Evolutionary conservation across 495 filamentous ascomycete species (phyloP).

Genomic region (Neurospora intermedia): DNA sequence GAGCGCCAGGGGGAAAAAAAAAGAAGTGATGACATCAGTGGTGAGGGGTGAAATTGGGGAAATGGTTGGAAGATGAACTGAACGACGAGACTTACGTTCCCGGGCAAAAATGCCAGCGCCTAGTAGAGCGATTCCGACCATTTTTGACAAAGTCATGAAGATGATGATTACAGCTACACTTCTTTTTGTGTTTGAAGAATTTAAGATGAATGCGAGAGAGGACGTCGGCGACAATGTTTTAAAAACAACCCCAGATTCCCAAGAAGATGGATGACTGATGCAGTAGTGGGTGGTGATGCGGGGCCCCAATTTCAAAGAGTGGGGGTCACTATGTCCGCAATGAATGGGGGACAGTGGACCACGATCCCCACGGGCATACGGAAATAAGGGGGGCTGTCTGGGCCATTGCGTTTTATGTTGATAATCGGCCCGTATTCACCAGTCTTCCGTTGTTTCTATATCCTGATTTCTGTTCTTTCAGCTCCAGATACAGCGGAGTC

Average conservation of each 20-base stretch:
- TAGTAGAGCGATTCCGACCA: conserved; percentile 52
- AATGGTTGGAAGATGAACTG: not conserved
- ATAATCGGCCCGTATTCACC: not conserved
- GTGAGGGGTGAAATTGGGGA: not conserved
- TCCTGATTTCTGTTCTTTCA: not conserved
- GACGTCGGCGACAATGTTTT: not conserved
- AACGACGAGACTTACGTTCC: conserved; percentile 20
- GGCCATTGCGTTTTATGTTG: not conserved
- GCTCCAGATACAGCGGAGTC: not conserved
- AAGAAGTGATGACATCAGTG: not conserved
- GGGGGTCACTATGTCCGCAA: not conserved
- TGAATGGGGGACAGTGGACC: not conserved
- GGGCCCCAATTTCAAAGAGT: not conserved
- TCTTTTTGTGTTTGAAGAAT: not conserved
- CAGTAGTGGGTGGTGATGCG: not conserved
- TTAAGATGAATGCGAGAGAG: not conserved
- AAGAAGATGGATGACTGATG: not conserved
- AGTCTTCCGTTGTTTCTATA: not conserved
- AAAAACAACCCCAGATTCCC: not conserved
- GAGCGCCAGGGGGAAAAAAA: not conserved
- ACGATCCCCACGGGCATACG: not conserved
- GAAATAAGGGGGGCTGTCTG: not conserved
- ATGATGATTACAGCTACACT: not conserved
- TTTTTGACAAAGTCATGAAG: conserved; percentile 1
- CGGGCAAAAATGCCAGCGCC: conserved; percentile 48